Evolutionary conservation across 2,329 filamentous ascomycete species (phyloP).

Genomic region (Hypoxylon sp.): DNA sequence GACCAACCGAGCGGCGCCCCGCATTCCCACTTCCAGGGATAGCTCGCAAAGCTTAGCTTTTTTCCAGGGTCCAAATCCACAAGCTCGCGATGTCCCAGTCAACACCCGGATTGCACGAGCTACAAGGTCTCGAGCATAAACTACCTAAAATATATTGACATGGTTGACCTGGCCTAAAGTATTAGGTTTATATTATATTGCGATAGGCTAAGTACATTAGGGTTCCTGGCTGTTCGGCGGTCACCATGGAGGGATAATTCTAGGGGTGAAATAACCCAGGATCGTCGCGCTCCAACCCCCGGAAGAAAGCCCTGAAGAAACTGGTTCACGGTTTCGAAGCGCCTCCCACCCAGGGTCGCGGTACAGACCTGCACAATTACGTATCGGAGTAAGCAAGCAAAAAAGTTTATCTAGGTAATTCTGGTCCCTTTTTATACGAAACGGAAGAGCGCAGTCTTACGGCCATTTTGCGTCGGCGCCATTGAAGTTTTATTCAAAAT

Average conservation of each 20-base stretch:
- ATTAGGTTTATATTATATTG: no score
- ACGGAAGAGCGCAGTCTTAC: not conserved
- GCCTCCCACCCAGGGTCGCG: not conserved
- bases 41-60: not conserved
- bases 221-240: no score
- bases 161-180: no score
- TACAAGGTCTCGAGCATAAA: no score
- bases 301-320: no score
- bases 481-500: not conserved
- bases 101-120: no score
- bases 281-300: no score
- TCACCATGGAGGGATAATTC: no score
- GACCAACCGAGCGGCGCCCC: no score
- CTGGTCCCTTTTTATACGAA: not conserved
- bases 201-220: no score
- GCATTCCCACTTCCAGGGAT: not conserved
- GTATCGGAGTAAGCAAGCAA: not conserved
- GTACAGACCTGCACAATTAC: not conserved
- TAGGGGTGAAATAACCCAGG: no score
- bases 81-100: not conserved
- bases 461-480: not conserved
- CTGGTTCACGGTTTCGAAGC: not conserved
- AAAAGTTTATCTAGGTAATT: not conserved
- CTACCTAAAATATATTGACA: no score
- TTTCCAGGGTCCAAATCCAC: not conserved